Evolutionary conservation across 768 basidiomycete genomes (phyloP).

Genomic region (Russula foetens): DNA sequence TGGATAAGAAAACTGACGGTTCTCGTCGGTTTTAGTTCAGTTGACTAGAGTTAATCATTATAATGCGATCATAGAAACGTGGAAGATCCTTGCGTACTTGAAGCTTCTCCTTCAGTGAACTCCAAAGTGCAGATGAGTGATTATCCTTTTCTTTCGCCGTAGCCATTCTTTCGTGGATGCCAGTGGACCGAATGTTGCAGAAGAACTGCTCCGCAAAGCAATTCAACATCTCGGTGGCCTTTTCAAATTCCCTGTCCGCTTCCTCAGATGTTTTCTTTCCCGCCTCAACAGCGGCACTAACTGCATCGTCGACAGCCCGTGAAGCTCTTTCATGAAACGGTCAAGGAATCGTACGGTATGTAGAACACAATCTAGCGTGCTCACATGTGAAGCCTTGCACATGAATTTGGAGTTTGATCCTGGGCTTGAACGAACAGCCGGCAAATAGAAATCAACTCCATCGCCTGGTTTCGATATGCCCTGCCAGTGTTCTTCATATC

Average conservation of each 20-base stretch:
- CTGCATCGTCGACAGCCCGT: background rate
- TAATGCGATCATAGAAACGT: background rate
- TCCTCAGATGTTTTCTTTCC: background rate
- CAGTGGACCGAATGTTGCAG: background rate
- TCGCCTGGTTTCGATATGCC: background rate
- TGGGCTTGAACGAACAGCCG: background rate
- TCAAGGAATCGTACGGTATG: too few species aligned
- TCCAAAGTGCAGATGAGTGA: too few species aligned
- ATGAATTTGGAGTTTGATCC: background rate
- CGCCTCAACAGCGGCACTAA: background rate
- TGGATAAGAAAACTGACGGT: background rate
- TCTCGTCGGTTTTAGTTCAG: background rate
- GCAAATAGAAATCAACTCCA: constrained; percentile 3
- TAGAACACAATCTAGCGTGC: too few species aligned
- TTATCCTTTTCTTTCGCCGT: too few species aligned
- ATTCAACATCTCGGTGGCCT: background rate
- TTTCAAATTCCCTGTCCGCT: background rate
- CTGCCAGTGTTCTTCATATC: constrained; percentile 5
- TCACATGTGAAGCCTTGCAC: background rate
- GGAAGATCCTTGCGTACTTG: too few species aligned
- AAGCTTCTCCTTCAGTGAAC: too few species aligned
- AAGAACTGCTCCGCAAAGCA: background rate
- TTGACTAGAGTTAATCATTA: background rate
- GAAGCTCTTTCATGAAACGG: too few species aligned
- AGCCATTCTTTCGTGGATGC: background rate